phyloP scores from a whole-genome alignment of 805 yeast genomes.

The Cyberlindnera meyerae region DNA sequence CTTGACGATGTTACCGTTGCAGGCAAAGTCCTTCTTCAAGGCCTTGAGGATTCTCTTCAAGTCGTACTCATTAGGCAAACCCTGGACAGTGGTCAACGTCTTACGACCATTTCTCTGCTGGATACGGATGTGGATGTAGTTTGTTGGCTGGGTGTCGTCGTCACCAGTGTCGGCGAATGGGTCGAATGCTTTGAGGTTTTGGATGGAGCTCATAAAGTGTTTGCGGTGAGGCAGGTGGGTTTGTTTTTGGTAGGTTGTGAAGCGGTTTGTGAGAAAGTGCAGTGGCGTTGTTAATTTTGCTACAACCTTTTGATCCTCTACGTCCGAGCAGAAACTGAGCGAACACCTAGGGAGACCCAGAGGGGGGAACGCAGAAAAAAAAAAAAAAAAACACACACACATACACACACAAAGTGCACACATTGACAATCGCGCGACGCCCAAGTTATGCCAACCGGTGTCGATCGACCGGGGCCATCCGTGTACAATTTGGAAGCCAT shows the following conservation, averaged over 20 bases:
- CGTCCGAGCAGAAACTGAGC: no score
- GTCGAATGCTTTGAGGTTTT: constrained; percentile 80
- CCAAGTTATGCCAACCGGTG: no score
- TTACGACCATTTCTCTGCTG: constrained; percentile 99
- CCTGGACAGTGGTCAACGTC: constrained; percentile 97
- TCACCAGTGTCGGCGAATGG: constrained; percentile 99
- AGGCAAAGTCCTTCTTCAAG: constrained; percentile 95
- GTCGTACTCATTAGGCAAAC: constrained; percentile 92
- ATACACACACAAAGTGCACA: no score
- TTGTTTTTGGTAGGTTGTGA: not conserved
- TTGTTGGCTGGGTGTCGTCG: constrained; percentile 93
- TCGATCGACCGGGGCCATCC: no score
- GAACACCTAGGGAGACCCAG: no score
- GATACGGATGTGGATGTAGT: constrained; percentile 96
- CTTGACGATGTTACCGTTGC: constrained; percentile 96
- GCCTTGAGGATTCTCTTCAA: constrained; percentile 89
- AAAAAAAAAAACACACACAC: not conserved
- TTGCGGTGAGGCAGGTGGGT: not conserved
- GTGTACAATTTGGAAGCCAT: no score
- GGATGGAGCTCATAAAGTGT: constrained; percentile 75
- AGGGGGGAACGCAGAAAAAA: not conserved
- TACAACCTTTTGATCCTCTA: no score
- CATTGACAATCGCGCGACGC: no score
- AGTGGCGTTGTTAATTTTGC: no score
- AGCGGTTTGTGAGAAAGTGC: not conserved